Evolutionary conservation across 805 yeast species (phyloP), one percentile per base, ranked within the genome.

Genomic region (Teunomyces aglyptinius): DNA sequence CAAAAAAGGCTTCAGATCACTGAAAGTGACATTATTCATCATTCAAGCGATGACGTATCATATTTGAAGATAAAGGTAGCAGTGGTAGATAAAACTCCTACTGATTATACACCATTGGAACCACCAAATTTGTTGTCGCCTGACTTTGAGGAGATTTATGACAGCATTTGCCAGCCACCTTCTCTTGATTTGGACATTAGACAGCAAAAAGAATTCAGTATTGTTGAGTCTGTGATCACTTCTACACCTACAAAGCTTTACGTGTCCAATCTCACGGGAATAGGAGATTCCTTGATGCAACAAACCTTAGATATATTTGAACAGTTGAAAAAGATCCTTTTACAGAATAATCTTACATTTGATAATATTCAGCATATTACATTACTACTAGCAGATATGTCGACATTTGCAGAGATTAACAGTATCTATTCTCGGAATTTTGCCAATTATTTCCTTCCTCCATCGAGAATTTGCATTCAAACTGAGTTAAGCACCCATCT

Each of bases 391-490:
- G 54, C 73, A 2, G 77, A 83, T 43, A 91, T 94, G 92, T 42
- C 64, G 0, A 61, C 78, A 42, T 94, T 94, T 62, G 70, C 67
- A 0, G 60, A 53, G 7, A 77, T 91, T 10, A 94, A 94, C 59
- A 43, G 59, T 1, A 70, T 81, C 0, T 94, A 94, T 62, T 70
- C 70, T 19, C 49, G 61, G 1, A 75, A 70, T 49, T 91, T 90
- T 62, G 61, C 64, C 3, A 59, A 73, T 1, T 82, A 85, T 3
- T 71, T 80, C 31, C 60, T 72, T 15, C 98, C 98, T 1, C 98
- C 99, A 0, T 82, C 97, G 1, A 76, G 99, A 51, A 81, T 89
- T 1, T 91, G 98, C 64, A 80, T 94, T 3, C 85, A 86, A 45
- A 77, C 95, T 0, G 53, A 54, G 1, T 58, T 83, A 2, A 75